Evolutionary conservation across 345 rosid genomes (phyloP).

Genomic region (Nephelium lappaceum): DNA sequence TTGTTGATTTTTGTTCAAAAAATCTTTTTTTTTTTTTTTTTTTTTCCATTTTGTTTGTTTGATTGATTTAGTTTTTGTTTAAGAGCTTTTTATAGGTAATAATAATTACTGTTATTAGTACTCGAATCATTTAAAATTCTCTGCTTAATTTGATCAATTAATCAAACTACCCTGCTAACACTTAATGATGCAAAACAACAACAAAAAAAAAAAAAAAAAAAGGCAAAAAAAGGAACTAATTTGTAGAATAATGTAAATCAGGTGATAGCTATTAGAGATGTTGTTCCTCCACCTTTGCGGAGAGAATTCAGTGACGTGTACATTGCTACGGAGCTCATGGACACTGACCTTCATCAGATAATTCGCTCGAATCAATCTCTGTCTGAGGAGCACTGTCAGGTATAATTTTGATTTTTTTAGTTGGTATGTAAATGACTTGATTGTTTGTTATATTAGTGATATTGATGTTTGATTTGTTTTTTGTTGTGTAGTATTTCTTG

Average conservation of each 20-base stretch:
- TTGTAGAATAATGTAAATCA: slow-evolving; percentile 35
- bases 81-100: not conserved
- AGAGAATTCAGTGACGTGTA: slow-evolving; percentile 89
- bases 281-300: slow-evolving; percentile 86
- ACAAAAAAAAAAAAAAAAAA: too few relatives aligned
- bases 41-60: slow-evolving; percentile 1
- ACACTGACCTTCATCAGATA: slow-evolving; percentile 95
- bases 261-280: slow-evolving; percentile 83
- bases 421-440: not conserved
- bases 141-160: not conserved
- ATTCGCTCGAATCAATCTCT: slow-evolving; percentile 82
- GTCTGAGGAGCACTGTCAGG: slow-evolving; percentile 99
- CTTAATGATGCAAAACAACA: not conserved
- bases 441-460: slow-evolving; percentile 5
- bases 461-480: not conserved
- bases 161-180: not conserved
- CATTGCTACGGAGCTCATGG: slow-evolving; percentile 86
- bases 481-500: slow-evolving; percentile 75
- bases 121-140: not conserved
- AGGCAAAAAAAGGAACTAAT: not conserved
- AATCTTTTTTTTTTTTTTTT: too few relatives aligned
- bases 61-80: not conserved
- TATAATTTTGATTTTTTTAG: slow-evolving; percentile 21
- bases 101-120: not conserved
- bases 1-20: not conserved